Conservation (phyloP, 768 basidiomycete species). For the Scleroderma bovista region DNA sequence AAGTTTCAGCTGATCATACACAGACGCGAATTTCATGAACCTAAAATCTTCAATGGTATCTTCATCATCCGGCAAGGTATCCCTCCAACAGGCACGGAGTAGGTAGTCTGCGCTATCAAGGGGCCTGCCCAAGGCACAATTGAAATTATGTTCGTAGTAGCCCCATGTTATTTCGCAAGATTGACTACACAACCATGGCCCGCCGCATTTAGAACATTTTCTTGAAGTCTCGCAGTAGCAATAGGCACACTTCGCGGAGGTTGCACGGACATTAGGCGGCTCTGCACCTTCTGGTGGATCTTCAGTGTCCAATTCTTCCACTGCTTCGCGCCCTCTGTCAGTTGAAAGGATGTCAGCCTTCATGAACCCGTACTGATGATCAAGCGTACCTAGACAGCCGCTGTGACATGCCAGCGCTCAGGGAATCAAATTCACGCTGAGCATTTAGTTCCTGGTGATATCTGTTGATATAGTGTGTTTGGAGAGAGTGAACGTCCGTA, state of each 20-base stretch:
- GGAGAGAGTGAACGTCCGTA: not conserved
- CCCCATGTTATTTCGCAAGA: not conserved
- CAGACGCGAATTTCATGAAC: slow-evolving; percentile 18
- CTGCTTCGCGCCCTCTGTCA: no score
- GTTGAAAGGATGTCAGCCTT: not conserved
- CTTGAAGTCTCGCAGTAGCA: not conserved
- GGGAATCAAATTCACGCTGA: not conserved
- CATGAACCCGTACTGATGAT: not conserved
- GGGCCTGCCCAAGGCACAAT: not conserved
- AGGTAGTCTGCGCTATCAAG: slow-evolving; percentile 2
- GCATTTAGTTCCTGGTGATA: not conserved
- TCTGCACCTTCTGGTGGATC: not conserved
- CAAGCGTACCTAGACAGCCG: not conserved
- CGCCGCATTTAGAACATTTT: not conserved
- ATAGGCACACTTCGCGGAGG: not conserved
- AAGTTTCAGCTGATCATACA: slow-evolving; percentile 13
- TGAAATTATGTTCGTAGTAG: not conserved
- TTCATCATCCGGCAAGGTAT: slow-evolving; percentile 20
- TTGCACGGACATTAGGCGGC: not conserved
- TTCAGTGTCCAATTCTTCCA: not conserved
- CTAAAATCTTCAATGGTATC: slow-evolving; percentile 32
- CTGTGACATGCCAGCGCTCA: not conserved
- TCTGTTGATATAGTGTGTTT: not conserved
- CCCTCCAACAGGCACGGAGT: not conserved
- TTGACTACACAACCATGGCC: not conserved